Evolutionary conservation across 306 rosid genomes (phyloP).

Genomic region (Carpinus fangiana): DNA sequence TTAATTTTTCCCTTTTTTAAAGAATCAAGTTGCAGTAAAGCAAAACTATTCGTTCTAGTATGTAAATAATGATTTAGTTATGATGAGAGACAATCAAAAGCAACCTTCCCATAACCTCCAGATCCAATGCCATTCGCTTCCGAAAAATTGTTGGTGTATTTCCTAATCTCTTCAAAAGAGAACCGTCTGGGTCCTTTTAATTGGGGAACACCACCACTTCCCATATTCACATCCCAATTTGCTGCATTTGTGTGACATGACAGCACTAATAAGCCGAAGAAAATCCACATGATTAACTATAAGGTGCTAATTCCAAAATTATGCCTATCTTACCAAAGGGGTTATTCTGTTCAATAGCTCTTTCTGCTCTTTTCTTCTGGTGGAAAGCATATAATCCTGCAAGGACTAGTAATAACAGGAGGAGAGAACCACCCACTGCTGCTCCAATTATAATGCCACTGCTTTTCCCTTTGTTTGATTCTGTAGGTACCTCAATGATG

Average conservation of each 20-base stretch:
- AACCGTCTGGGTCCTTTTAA: slow-evolving; percentile 64
- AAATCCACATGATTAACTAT: background rate
- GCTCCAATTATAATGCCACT: slow-evolving; percentile 56
- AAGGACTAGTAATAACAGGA: slow-evolving; percentile 44
- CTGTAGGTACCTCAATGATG: background rate
- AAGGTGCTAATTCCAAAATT: background rate
- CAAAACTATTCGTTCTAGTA: background rate
- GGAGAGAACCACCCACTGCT: slow-evolving; percentile 51
- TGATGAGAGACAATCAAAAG: background rate
- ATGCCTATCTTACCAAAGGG: slow-evolving; percentile 36
- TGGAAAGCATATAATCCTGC: slow-evolving; percentile 48
- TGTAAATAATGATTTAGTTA: too few relatives aligned
- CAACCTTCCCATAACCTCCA: slow-evolving; percentile 86
- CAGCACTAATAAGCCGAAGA: background rate
- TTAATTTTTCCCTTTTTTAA: background rate
- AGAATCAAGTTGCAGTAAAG: background rate
- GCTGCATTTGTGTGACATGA: slow-evolving; percentile 40
- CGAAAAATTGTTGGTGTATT: slow-evolving; percentile 51
- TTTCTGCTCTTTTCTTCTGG: slow-evolving; percentile 49
- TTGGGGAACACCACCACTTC: slow-evolving; percentile 39
- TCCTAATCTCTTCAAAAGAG: slow-evolving; percentile 66
- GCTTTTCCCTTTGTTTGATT: slow-evolving; percentile 27
- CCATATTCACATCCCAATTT: slow-evolving; percentile 41
- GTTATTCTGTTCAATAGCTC: slow-evolving; percentile 34
- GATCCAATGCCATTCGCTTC: slow-evolving; percentile 42